Percentiles rank a stretch among this genome's conserved stretches.
Conservation (phyloP, 2,329 filamentous ascomycete genomes). For the Fusarium austroafricanum region DNA sequence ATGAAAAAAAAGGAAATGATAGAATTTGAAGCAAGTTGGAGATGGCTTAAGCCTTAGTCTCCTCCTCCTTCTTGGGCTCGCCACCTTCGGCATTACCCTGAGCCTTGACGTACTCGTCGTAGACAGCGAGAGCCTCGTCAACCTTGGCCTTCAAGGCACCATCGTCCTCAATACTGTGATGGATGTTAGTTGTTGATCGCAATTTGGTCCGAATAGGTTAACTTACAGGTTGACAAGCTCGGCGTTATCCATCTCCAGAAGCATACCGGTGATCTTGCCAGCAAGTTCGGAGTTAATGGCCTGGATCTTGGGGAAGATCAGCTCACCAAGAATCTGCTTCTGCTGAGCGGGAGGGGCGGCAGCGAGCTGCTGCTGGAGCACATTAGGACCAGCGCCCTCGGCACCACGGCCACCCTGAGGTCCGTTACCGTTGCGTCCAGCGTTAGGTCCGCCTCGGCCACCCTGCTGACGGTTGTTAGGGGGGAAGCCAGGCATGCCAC, state of each 20-base stretch:
- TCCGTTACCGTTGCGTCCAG: conserved; percentile 58
- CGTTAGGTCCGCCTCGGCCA: conserved; percentile 58
- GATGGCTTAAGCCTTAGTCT: conserved; percentile 55
- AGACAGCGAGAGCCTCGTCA: conserved; percentile 95
- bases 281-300: conserved; percentile 93
- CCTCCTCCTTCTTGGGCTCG: conserved; percentile 63
- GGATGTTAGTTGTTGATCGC: conserved; percentile 35
- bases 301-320: conserved; percentile 98
- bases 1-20: conserved; percentile 48
- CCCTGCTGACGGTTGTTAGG: conserved; percentile 67
- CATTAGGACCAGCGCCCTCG: conserved; percentile 47
- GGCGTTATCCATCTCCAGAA: conserved; percentile 97
- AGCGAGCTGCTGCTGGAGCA: conserved; percentile 70
- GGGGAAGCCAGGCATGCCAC: conserved; percentile 67
- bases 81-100: conserved; percentile 62
- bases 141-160: conserved; percentile 92
- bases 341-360: conserved; percentile 77
- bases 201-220: background rate
- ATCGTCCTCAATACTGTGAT: conserved; percentile 86
- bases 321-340: conserved; percentile 98
- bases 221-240: conserved; percentile 97
- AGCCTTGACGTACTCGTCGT: conserved; percentile 98
- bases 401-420: conserved; percentile 62
- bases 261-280: conserved; percentile 99
- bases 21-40: conserved; percentile 15